Percentiles rank a stretch among this genome's conserved stretches.
phyloP scores from a whole-genome alignment of 179 eudicot species.

The Vitellaria paradoxa region DNA sequence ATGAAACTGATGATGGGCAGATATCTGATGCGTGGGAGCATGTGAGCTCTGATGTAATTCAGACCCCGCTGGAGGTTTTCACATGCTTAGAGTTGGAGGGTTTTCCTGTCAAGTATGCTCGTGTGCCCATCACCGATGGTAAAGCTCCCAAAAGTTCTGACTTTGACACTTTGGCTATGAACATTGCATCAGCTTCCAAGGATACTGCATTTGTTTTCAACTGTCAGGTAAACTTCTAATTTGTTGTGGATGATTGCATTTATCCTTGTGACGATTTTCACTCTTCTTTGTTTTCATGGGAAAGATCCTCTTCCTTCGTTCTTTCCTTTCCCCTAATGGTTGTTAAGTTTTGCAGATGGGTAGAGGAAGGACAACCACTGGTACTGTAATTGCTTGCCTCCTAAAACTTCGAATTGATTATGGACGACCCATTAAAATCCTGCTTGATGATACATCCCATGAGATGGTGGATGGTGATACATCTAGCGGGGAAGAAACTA shows the following conservation, averaged over 20 bases:
- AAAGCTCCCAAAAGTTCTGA: conserved; percentile 99
- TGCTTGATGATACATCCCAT: conserved; percentile 42
- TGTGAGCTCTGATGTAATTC: conserved; percentile 57
- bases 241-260: background rate
- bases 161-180: conserved; percentile 71
- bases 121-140: conserved; percentile 97
- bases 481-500: conserved; percentile 72
- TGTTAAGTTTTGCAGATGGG: conserved; percentile 69
- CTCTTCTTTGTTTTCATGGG: background rate
- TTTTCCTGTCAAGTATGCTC: conserved; percentile 84
- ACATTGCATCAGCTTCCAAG: conserved; percentile 72
- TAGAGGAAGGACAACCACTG: conserved; percentile 91
- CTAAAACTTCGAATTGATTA: conserved; percentile 80
- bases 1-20: conserved; percentile 83
- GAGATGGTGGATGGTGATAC: conserved; percentile 47
- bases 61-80: conserved; percentile 90
- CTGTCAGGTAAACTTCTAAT: conserved; percentile 66
- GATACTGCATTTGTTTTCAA: conserved; percentile 93
- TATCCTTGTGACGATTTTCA: conserved; percentile 1
- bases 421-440: conserved; percentile 75
- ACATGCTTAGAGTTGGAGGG: conserved; percentile 70
- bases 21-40: conserved; percentile 94
- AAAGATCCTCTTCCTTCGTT: conserved; percentile 9
- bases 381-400: conserved; percentile 97
- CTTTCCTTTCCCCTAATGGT: conserved; percentile 11